Base-by-base conservation (phyloP, 495 filamentous ascomycete species). In the Hypoxylon subgilvum region DNA sequence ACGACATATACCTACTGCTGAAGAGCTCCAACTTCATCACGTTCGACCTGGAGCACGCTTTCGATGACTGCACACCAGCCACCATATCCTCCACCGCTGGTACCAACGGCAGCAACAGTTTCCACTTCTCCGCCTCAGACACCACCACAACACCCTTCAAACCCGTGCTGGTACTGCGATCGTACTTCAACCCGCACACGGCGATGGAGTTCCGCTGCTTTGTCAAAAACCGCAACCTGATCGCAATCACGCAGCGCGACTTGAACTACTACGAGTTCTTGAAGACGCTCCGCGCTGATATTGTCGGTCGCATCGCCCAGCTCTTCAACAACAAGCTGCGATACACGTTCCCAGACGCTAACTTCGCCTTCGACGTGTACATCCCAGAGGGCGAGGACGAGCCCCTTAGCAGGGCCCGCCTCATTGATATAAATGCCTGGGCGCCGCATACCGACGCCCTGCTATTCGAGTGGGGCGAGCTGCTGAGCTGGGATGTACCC, bases 361-460 rank as follows among this genome's bases (percentile, higher is more conserved):
- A 84, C 69, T 97, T 94, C 52, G 84, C 85, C 0, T 96, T 99
- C 58, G 94, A 99, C 71, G 88, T 88, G 17, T 97, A 97, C 61
- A 79, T 97, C 8, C 93, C 91, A 3, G 85, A 87, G 39, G 88
- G 89, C 3, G 83, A 88, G 50, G 80, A 87, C 60, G 61, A 65
- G 22, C 60, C 70, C 1, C 59, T 79, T 7, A 74, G 72, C 12
- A 76, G 86, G 16, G 90, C 95, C 0, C 87, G 92, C 77, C 75
- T 99, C 19, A 85, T 97, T 27, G 94, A 99, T 69, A 86, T 99
- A 45, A 97, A 99, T 60, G 91, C 94, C 0, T 99, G 94, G 89
- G 95, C 94, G 8, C 85, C 83, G 44, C 72, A 91, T 49, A 99
- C 94, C 0, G 94, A 99, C 69, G 84, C 90, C 7, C 69, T 97